Percentiles rank a stretch among this genome's conserved stretches.
Evolutionary conservation across 352 stramenopile species (phyloP).

Genomic region (Pythium grandisporangium): DNA sequence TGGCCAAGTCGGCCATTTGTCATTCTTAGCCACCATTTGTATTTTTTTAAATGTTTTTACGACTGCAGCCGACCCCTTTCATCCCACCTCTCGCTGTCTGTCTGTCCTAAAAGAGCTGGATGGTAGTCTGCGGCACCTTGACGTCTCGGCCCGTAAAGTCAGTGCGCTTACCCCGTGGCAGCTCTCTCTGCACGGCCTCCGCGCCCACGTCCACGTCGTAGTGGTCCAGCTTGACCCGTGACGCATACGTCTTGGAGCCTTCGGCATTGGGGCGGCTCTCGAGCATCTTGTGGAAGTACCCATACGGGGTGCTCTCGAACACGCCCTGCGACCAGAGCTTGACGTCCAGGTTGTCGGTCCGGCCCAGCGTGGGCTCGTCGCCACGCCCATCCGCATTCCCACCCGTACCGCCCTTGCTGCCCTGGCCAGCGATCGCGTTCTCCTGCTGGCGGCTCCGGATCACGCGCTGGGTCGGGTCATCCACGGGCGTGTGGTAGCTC

Average conservation of each 20-base stretch:
- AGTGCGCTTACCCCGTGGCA: slow-evolving; percentile 56
- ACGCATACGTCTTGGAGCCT: slow-evolving; percentile 45
- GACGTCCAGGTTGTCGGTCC: slow-evolving; percentile 62
- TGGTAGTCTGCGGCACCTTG: slow-evolving; percentile 33
- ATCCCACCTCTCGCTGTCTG: no score
- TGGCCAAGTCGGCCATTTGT: no score
- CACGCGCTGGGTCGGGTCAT: slow-evolving; percentile 61
- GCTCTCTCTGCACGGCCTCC: slow-evolving; percentile 31
- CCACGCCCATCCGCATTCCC: slow-evolving; percentile 4
- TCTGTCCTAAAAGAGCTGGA: no score
- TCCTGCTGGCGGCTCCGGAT: slow-evolving; percentile 59
- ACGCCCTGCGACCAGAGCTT: slow-evolving; percentile 67
- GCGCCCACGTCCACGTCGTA: slow-evolving; percentile 51
- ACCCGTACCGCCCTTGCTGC: slow-evolving; percentile 4
- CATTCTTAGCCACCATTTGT: no score
- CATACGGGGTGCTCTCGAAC: slow-evolving; percentile 73
- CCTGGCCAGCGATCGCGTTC: slow-evolving; percentile 42
- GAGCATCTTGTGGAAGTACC: slow-evolving; percentile 84
- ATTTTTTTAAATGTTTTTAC: no score
- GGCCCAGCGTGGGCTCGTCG: slow-evolving; percentile 13
- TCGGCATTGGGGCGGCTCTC: slow-evolving; percentile 28
- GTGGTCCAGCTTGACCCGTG: slow-evolving; percentile 55
- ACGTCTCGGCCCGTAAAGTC: slow-evolving; percentile 35
- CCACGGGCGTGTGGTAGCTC: slow-evolving; percentile 27
- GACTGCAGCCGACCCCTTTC: no score